Percentiles rank a stretch among this genome's conserved stretches.
These are phyloP conservation scores for Ogataea paradorogensis DNA, from an alignment of 805 yeast genomes.

Conservation along the genomic window DNA sequence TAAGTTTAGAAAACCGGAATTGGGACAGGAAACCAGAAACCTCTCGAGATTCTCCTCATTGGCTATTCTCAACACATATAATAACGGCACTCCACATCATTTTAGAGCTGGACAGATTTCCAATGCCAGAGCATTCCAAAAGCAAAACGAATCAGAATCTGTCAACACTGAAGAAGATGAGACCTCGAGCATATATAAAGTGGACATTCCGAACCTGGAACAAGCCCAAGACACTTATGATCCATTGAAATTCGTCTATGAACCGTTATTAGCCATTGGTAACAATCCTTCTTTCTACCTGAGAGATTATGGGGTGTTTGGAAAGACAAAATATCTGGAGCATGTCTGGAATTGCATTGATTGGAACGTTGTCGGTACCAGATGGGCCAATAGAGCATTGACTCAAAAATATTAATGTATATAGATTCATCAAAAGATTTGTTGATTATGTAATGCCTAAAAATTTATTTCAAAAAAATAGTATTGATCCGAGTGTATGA, in stretches of 20 bases:
- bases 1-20: constrained; percentile 34
- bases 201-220: constrained; percentile 33
- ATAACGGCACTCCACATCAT: constrained; percentile 80
- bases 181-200: constrained; percentile 13
- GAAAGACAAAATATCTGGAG: constrained; percentile 67
- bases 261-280: constrained; percentile 70
- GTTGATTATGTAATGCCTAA: constrained; percentile 10
- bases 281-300: constrained; percentile 69
- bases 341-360: constrained; percentile 76
- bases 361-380: constrained; percentile 71
- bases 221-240: constrained; percentile 43
- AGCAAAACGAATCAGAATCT: constrained; percentile 21
- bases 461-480: constrained; percentile 5
- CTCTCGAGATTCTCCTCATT: constrained; percentile 41
- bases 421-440: constrained; percentile 1
- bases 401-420: constrained; percentile 7
- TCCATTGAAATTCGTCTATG: constrained; percentile 37
- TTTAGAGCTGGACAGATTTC: constrained; percentile 50
- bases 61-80: constrained; percentile 78
- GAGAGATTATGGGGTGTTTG: constrained; percentile 75
- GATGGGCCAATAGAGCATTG: constrained; percentile 29
- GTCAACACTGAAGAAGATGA: constrained; percentile 9
- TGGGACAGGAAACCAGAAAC: constrained; percentile 23
- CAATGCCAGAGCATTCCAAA: constrained; percentile 35
- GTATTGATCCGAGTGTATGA: constrained; percentile 23